Evolutionary conservation across 2,329 filamentous ascomycete species (phyloP), one percentile per base, ranked within the genome.

Genomic region (Colletotrichum chlorophyti): DNA sequence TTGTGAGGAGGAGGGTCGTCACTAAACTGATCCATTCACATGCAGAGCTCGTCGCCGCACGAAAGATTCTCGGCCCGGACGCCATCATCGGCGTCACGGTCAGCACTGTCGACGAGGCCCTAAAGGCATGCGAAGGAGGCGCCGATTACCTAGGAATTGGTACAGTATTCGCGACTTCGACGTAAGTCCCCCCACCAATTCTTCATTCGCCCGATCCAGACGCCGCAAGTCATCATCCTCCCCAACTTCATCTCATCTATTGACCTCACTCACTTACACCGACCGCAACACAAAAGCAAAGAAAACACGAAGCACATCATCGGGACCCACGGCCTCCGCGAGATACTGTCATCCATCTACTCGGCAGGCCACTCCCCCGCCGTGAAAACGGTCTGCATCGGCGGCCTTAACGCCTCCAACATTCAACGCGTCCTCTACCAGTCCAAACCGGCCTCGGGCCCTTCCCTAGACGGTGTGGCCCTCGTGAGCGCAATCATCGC

Each of bases 131-230:
- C 58, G 76, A 83, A 47, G 84, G 83, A 47, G 92, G 92, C n/a
- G 93, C 93, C 24, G 87, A 95, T 72, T 98, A 98, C 73, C 80
- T 98, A 5, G 95, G 94, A 15, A 87, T 98, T 43, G 94, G 95
- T 23, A 95, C 94, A 1, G 86, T 97, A 63, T 97, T 90, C 74
- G 85, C 93, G 14, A 98, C 94, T 1, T 74, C 86, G 45, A 97
- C 93, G 83, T 91, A 76, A 72, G 80, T 75, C 19, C 29, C 59
- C 14, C n/a, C 23, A 29, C 50, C 15, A 31, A 31, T 6, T 32
- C 26, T 6, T 11, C 10, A n/a, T 29, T 14, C 4, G 9, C 10
- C n/a, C 31, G n/a, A 19, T 19, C 12, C 15, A n/a, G n/a, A n/a
- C n/a, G n/a, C n/a, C n/a, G n/a, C n/a, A n/a, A 17, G 12, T 21